Conservation (phyloP, 305 asterid species). For the Coffea humblotiana region DNA sequence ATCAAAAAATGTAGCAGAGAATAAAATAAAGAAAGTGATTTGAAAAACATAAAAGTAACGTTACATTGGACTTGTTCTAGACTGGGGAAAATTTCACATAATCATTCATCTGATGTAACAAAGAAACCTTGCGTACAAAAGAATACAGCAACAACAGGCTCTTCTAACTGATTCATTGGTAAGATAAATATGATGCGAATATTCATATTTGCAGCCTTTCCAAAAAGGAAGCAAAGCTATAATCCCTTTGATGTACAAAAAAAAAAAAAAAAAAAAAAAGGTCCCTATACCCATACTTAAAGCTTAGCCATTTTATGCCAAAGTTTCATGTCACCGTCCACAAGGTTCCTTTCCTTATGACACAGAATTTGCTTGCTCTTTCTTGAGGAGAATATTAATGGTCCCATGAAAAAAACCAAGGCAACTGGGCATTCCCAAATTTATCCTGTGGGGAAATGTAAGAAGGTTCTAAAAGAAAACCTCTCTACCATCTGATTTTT, state of each 20-base stretch:
- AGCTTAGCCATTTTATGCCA: background rate
- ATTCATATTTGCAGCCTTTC: too few species aligned
- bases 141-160: too few species aligned
- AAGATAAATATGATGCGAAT: background rate
- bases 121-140: too few species aligned
- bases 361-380: background rate
- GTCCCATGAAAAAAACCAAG: background rate
- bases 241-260: too few species aligned
- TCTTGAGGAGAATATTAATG: background rate
- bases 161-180: background rate
- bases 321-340: background rate
- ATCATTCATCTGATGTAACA: too few species aligned
- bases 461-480: background rate
- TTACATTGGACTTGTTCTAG: too few species aligned
- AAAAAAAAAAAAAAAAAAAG: background rate
- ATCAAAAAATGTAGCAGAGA: too few species aligned
- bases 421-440: background rate
- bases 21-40: too few species aligned
- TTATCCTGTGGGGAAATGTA: background rate
- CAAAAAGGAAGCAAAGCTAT: background rate
- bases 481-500: constrained; percentile 3
- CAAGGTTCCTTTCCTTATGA: background rate
- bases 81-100: too few species aligned
- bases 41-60: too few species aligned
- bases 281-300: background rate